Percentiles rank a stretch among this genome's conserved stretches.
Conservation (phyloP, 495 filamentous ascomycete genomes). For the Choiromyces venosus region DNA sequence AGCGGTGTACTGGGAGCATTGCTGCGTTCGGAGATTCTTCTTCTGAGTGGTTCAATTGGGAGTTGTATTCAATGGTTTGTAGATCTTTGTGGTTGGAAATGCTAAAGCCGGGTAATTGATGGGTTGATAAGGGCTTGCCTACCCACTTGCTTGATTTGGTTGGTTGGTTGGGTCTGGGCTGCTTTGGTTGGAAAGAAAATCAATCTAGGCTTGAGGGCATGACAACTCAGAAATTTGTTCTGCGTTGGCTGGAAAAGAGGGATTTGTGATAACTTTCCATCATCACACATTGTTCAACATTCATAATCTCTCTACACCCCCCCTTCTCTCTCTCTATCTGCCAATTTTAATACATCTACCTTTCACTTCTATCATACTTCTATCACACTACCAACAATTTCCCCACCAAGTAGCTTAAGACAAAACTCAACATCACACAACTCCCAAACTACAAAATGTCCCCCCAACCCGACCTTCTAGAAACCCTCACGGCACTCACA, state of each 20-base stretch:
- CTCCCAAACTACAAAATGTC: conserved; percentile 14
- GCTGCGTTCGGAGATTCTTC: background rate
- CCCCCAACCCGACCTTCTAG: conserved; percentile 55
- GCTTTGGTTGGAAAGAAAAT: background rate
- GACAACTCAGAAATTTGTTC: background rate
- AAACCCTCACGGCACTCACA: conserved; percentile 50
- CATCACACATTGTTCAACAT: background rate
- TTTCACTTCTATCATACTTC: background rate
- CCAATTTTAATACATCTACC: background rate
- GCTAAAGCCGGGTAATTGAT: background rate
- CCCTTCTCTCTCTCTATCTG: background rate
- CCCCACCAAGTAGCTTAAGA: background rate
- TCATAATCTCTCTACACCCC: background rate
- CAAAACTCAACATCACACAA: background rate
- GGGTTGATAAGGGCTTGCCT: background rate
- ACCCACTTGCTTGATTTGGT: background rate
- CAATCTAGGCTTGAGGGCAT: background rate
- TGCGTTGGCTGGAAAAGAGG: background rate
- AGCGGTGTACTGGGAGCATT: conserved; percentile 23
- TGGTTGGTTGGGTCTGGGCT: too few relatives aligned
- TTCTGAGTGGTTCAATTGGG: background rate
- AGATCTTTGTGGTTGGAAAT: background rate
- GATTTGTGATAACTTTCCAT: background rate
- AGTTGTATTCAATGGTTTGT: too few relatives aligned
- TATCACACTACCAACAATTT: background rate